Conservation (phyloP, 1,284 basidiomycete genomes). For the Trichosporon inkin region DNA sequence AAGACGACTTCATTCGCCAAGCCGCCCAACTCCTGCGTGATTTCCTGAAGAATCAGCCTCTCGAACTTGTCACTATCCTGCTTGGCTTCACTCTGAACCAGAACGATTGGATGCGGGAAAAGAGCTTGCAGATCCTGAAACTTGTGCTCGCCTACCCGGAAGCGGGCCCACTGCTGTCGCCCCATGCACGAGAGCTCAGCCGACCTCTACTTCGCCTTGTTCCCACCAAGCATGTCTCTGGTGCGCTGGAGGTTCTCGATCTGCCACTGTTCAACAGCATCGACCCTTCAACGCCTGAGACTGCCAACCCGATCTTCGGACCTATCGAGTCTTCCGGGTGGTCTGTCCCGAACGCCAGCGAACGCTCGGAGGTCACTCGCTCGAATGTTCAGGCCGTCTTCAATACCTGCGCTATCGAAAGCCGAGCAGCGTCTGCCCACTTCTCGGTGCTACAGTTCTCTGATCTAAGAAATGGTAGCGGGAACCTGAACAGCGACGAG, state of each 20-base stretch:
- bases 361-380: slow-evolving; percentile 62
- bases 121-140: slow-evolving; percentile 82
- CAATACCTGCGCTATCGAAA: slow-evolving; percentile 67
- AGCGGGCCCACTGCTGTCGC: slow-evolving; percentile 66
- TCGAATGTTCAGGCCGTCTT: slow-evolving; percentile 76
- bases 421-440: slow-evolving; percentile 52
- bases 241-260: slow-evolving; percentile 86
- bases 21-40: slow-evolving; percentile 79
- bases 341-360: slow-evolving; percentile 68
- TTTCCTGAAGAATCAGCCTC: slow-evolving; percentile 59
- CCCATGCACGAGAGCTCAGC: slow-evolving; percentile 75
- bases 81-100: slow-evolving; percentile 81
- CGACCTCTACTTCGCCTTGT: slow-evolving; percentile 85
- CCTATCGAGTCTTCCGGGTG: slow-evolving; percentile 76
- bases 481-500: neutral
- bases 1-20: slow-evolving; percentile 89
- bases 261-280: slow-evolving; percentile 73
- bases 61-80: slow-evolving; percentile 75
- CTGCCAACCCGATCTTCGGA: slow-evolving; percentile 86
- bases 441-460: slow-evolving; percentile 49
- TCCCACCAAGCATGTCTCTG: slow-evolving; percentile 74
- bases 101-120: slow-evolving; percentile 74
- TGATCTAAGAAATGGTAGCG: slow-evolving; percentile 27
- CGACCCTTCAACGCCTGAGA: slow-evolving; percentile 69
- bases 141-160: slow-evolving; percentile 82